phyloP scores from a whole-genome alignment of 2,329 filamentous ascomycete species.

The Colletotrichum sp. region DNA sequence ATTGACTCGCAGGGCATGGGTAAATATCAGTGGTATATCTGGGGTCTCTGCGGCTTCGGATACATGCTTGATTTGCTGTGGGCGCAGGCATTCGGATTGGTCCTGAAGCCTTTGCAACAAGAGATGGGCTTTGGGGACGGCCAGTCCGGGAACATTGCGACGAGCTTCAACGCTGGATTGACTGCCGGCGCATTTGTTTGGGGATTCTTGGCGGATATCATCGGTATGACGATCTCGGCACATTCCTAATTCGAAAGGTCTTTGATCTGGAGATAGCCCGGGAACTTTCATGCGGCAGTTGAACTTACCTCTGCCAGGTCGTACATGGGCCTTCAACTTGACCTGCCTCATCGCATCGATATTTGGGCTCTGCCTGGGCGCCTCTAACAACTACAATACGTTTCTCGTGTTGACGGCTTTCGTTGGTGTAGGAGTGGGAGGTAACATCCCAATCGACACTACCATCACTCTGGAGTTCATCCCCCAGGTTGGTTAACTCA shows the following conservation, averaged over 20 bases:
- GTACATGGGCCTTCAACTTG: slow-evolving; percentile 61
- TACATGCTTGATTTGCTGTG: slow-evolving; percentile 61
- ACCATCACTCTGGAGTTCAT: slow-evolving; percentile 62
- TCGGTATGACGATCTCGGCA: slow-evolving; percentile 27
- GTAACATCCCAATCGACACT: slow-evolving; percentile 60
- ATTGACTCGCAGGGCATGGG: slow-evolving; percentile 58
- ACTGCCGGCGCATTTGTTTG: slow-evolving; percentile 60
- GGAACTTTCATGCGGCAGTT: background rate
- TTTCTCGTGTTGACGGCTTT: slow-evolving; percentile 59
- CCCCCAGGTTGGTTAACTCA: slow-evolving; percentile 38
- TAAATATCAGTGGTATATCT: slow-evolving; percentile 56
- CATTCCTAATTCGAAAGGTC: background rate
- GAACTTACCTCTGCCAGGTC: slow-evolving; percentile 30
- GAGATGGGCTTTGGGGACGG: slow-evolving; percentile 54
- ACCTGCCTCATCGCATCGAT: slow-evolving; percentile 58
- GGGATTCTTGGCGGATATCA: slow-evolving; percentile 59
- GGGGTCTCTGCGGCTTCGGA: slow-evolving; percentile 57
- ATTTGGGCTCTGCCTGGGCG: slow-evolving; percentile 57
- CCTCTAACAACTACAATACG: slow-evolving; percentile 50
- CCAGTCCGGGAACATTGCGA: slow-evolving; percentile 51
- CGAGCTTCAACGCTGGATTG: slow-evolving; percentile 57
- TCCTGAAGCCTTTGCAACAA: slow-evolving; percentile 57
- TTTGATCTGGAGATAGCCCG: background rate
- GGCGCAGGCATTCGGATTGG: slow-evolving; percentile 62
- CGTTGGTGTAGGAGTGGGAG: slow-evolving; percentile 55